Evolutionary conservation across 208 protist genomes (phyloP).

Genomic region (Herpetomonas samuelpessoai): DNA sequence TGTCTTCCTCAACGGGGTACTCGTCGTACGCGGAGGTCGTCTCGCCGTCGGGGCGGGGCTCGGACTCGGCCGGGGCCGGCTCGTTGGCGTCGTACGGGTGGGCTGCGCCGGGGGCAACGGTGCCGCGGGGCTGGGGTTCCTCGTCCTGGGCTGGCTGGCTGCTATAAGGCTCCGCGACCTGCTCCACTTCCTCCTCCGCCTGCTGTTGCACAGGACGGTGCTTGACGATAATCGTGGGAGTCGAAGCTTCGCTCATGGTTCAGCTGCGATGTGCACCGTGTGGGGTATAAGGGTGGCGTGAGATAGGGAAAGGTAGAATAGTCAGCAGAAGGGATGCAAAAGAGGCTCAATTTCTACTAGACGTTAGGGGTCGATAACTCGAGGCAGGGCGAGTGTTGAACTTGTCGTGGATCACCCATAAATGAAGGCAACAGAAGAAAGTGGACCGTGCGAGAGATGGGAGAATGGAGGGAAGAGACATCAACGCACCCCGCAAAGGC

Average conservation of each 20-base stretch:
- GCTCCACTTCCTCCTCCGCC: neutral
- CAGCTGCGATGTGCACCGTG: neutral
- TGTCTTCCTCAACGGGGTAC: neutral
- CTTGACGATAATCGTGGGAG: neutral
- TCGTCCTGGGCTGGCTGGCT: neutral
- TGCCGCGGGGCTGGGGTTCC: conserved; percentile 1
- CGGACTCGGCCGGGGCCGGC: neutral
- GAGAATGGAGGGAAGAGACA: too few species aligned
- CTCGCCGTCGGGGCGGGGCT: neutral
- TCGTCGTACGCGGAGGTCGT: neutral
- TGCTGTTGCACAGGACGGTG: neutral
- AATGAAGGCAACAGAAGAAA: too few species aligned
- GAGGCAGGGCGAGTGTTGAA: too few species aligned
- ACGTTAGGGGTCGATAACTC: neutral
- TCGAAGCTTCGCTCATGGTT: neutral
- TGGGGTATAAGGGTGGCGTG: neutral
- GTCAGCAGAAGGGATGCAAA: neutral
- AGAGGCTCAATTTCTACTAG: neutral
- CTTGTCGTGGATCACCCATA: too few species aligned
- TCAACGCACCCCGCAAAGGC: too few species aligned
- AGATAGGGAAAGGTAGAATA: neutral
- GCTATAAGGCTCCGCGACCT: neutral
- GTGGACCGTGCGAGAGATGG: too few species aligned
- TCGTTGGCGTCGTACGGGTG: neutral
- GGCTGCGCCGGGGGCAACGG: neutral